These are phyloP conservation scores for Gaeumannomyces tritici DNA, from an alignment of 2,329 filamentous ascomycete species.

Conservation along the genomic window DNA sequence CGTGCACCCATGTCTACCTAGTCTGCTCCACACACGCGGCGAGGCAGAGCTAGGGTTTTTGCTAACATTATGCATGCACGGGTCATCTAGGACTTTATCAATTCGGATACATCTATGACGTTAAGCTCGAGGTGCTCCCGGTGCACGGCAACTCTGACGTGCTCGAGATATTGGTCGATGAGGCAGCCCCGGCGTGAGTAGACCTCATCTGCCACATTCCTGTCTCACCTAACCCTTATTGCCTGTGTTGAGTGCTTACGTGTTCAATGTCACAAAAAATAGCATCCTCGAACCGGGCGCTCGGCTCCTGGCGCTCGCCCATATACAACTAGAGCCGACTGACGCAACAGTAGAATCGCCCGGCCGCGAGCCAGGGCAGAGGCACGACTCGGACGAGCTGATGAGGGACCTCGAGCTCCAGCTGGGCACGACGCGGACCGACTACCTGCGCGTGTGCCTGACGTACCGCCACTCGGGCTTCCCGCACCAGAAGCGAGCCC, in stretches of 20 bases:
- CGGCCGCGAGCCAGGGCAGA: conserved; percentile 8
- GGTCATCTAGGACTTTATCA: conserved; percentile 18
- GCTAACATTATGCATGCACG: too few species aligned
- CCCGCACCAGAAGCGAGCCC: conserved; percentile 18
- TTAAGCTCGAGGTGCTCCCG: conserved; percentile 35
- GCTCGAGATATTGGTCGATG: conserved; percentile 36
- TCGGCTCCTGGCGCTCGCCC: conserved; percentile 33
- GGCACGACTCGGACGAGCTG: conserved; percentile 40
- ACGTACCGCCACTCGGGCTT: conserved; percentile 50
- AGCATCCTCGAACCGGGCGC: conserved; percentile 1
- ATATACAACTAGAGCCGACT: conserved; percentile 26
- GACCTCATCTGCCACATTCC: not conserved
- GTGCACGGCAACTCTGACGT: conserved; percentile 25
- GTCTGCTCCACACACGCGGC: too few species aligned
- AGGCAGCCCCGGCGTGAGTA: conserved; percentile 28
- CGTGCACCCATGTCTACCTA: too few species aligned
- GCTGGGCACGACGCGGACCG: conserved; percentile 35
- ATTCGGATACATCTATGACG: conserved; percentile 39
- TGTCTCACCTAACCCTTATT: not conserved
- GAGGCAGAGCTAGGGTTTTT: too few species aligned
- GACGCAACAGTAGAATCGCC: conserved; percentile 12
- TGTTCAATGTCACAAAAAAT: not conserved
- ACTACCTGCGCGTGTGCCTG: conserved; percentile 42
- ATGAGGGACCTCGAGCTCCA: conserved; percentile 50
- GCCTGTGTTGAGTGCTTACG: not conserved